These are phyloP conservation scores for Ophiostoma australiae DNA, from an alignment of 2,329 filamentous ascomycete genomes.

Conservation along the genomic window DNA sequence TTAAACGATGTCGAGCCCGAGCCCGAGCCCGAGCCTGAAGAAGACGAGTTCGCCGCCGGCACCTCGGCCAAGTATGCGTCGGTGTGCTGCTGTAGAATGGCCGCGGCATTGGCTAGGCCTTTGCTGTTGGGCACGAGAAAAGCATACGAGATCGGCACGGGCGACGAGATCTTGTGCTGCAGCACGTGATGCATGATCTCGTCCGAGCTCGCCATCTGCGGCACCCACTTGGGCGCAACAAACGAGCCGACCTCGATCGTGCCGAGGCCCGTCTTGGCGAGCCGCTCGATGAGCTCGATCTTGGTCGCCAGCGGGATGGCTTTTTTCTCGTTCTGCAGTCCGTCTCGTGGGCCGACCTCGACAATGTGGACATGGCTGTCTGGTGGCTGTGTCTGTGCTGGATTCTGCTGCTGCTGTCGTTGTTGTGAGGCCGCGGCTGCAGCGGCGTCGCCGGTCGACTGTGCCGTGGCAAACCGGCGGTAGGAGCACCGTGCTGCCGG, in stretches of 20 bases:
- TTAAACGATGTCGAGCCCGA: background rate
- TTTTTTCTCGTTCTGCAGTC: slow-evolving; percentile 78
- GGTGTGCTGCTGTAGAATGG: slow-evolving; percentile 50
- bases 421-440: slow-evolving; percentile 4
- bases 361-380: slow-evolving; percentile 48
- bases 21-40: slow-evolving; percentile 58
- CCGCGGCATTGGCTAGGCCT: slow-evolving; percentile 60
- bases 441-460: slow-evolving; percentile 12
- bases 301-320: slow-evolving; percentile 67
- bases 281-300: slow-evolving; percentile 65
- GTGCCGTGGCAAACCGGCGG: slow-evolving; percentile 20
- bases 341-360: slow-evolving; percentile 80
- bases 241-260: slow-evolving; percentile 80
- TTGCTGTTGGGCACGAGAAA: slow-evolving; percentile 76
- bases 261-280: slow-evolving; percentile 62
- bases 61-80: slow-evolving; percentile 42
- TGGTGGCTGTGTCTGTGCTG: background rate
- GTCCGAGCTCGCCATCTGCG: slow-evolving; percentile 78
- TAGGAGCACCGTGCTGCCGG: background rate
- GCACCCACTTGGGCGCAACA: slow-evolving; percentile 78
- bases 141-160: slow-evolving; percentile 62
- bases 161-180: slow-evolving; percentile 50
- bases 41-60: slow-evolving; percentile 36
- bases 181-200: slow-evolving; percentile 68
- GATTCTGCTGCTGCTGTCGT: background rate